phyloP scores from a whole-genome alignment of 2,329 filamentous ascomycete genomes.

The Macrophomina pseudophaseolina region DNA sequence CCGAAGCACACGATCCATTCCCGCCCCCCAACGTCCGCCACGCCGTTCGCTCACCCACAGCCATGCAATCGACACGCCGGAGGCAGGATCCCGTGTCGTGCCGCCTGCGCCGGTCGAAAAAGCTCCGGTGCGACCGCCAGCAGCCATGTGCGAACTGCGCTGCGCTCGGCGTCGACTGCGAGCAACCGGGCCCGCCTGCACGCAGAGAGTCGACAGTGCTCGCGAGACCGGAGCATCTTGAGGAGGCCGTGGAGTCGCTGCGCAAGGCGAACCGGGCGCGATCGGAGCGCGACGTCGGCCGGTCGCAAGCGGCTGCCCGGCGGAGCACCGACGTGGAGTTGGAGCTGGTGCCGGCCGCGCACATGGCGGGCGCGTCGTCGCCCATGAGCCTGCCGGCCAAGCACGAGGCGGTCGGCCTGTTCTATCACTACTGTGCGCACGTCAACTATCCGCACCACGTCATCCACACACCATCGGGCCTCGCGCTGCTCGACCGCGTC shows the following conservation, averaged over 20 bases:
- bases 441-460: constrained; percentile 5
- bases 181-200: not conserved
- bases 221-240: not conserved
- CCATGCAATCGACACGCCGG: not conserved
- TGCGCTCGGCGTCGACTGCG: not conserved
- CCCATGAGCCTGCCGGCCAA: too few species aligned
- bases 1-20: too few species aligned
- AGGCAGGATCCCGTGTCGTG: constrained; percentile 21
- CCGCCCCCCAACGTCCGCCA: too few species aligned
- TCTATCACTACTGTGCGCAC: not conserved
- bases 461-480: not conserved
- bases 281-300: too few species aligned
- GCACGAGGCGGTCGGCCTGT: not conserved
- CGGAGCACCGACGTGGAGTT: too few species aligned
- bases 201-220: not conserved
- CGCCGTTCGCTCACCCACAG: too few species aligned
- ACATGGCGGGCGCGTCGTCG: too few species aligned
- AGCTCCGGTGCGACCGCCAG: constrained; percentile 15
- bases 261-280: not conserved
- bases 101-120: constrained; percentile 19
- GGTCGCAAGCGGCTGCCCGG: too few species aligned
- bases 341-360: too few species aligned
- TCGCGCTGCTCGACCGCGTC: not conserved
- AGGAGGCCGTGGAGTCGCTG: not conserved
- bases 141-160: constrained; percentile 21